Evolutionary conservation across 164 flowering plant species (phyloP).

Genomic region (Taxillus chinensis): DNA sequence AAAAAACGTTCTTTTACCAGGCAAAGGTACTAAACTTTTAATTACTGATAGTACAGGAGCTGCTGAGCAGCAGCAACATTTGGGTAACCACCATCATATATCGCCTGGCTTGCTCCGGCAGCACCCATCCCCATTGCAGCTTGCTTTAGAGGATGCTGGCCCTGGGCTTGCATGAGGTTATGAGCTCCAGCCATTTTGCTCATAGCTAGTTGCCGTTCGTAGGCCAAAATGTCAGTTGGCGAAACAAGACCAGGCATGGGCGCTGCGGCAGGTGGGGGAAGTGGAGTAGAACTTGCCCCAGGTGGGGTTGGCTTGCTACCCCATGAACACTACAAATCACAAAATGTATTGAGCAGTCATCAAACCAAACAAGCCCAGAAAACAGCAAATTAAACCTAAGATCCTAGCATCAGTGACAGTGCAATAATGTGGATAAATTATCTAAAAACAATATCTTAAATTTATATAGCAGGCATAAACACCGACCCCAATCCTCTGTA

Average conservation of each 20-base stretch:
- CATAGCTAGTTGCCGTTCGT: constrained; percentile 82
- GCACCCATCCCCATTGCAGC: constrained; percentile 57
- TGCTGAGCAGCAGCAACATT: constrained; percentile 75
- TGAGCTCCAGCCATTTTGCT: constrained; percentile 82
- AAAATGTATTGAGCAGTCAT: no score
- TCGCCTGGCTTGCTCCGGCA: constrained; percentile 69
- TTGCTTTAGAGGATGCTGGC: constrained; percentile 59
- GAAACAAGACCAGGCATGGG: constrained; percentile 48
- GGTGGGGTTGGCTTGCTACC: constrained; percentile 98
- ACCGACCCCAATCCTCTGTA: no score
- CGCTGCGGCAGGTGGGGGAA: constrained; percentile 85
- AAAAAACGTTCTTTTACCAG: neutral
- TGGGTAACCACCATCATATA: constrained; percentile 70
- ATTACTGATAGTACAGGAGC: constrained; percentile 77
- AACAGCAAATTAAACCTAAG: no score
- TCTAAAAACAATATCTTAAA: no score
- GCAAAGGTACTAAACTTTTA: neutral
- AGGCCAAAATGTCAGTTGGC: constrained; percentile 62
- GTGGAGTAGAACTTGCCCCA: constrained; percentile 85
- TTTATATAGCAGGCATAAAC: no score
- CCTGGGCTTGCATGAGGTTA: constrained; percentile 61
- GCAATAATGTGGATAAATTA: no score
- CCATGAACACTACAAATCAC: constrained; percentile 74
- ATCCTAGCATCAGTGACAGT: no score
- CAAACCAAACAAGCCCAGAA: no score